phyloP scores from a whole-genome alignment of 1,139 yeast species.

The Saccharomyces pastorianus region DNA sequence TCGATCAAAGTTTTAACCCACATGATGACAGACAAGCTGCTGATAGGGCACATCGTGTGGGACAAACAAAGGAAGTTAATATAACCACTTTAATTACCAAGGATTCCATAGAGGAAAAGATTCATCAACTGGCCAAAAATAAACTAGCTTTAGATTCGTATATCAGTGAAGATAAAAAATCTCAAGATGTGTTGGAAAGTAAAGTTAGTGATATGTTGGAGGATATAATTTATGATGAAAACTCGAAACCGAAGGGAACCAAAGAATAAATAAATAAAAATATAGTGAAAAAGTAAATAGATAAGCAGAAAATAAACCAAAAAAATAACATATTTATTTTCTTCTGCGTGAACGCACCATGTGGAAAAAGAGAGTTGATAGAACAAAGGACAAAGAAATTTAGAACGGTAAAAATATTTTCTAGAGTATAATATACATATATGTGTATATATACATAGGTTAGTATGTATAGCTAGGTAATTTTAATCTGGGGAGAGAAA shows the following conservation, averaged over 20 bases:
- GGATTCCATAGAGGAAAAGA: conserved; percentile 82
- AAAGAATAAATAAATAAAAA: background rate
- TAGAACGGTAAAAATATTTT: background rate
- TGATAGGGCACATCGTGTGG: conserved; percentile 96
- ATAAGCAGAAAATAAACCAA: background rate
- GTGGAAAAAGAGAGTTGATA: background rate
- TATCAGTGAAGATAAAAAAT: conserved; percentile 27
- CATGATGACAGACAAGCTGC: conserved; percentile 98
- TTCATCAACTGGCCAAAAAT: conserved; percentile 77
- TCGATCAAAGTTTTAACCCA: conserved; percentile 92
- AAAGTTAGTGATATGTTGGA: conserved; percentile 27
- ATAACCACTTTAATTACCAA: conserved; percentile 70
- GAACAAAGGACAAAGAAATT: background rate
- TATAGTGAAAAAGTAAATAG: background rate
- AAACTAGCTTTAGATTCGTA: conserved; percentile 70
- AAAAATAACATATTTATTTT: background rate
- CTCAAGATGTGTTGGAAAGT: conserved; percentile 24
- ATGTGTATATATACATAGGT: background rate
- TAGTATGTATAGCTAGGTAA: background rate
- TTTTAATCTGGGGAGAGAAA: background rate
- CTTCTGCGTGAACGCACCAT: background rate
- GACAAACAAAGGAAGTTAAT: conserved; percentile 80
- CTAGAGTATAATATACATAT: background rate
- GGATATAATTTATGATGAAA: conserved; percentile 27
- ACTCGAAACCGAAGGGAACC: conserved; percentile 3